A percentile compares a stretch with the other conserved stretches of the same genome.
These are phyloP conservation scores for Magnolia kwangsiensis DNA, from an alignment of 164 flowering plant genomes.

Conservation along the genomic window DNA sequence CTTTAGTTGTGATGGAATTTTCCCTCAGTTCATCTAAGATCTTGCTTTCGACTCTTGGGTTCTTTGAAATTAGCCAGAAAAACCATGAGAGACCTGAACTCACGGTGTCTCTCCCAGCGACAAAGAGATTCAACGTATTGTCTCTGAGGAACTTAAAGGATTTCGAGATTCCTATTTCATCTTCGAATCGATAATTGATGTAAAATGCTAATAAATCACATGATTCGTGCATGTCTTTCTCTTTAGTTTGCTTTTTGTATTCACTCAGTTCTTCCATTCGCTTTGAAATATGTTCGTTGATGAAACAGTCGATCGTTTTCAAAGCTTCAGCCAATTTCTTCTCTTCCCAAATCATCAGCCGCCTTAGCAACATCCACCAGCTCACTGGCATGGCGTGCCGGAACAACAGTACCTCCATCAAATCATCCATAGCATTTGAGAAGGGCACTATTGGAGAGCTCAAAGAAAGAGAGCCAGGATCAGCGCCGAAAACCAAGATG, in stretches of 20 bases:
- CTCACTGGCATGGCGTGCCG: constrained; percentile 21
- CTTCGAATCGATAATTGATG: constrained; percentile 2
- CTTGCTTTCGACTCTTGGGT: neutral
- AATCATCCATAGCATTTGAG: constrained; percentile 25
- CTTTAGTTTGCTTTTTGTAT: neutral
- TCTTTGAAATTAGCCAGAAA: constrained; percentile 10
- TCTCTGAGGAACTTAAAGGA: constrained; percentile 11
- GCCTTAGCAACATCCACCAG: constrained; percentile 24
- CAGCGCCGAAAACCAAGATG: constrained; percentile 11
- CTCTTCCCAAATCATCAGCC: constrained; percentile 24
- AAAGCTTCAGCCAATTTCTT: constrained; percentile 11
- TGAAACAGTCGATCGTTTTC: constrained; percentile 9
- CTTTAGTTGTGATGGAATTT: neutral
- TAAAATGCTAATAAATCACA: constrained; percentile 13
- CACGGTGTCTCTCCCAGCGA: constrained; percentile 12
- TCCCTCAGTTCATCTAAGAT: neutral
- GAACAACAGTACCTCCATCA: constrained; percentile 14
- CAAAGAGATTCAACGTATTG: constrained; percentile 8
- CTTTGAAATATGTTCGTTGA: constrained; percentile 7
- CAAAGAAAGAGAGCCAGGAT: constrained; percentile 11
- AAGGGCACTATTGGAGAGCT: constrained; percentile 16
- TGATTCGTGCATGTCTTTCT: neutral
- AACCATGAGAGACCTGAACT: constrained; percentile 14
- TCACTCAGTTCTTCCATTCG: constrained; percentile 3
- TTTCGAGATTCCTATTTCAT: neutral